Evolutionary conservation across 352 stramenopile species (phyloP).

Genomic region (Blastocystis sp.): DNA sequence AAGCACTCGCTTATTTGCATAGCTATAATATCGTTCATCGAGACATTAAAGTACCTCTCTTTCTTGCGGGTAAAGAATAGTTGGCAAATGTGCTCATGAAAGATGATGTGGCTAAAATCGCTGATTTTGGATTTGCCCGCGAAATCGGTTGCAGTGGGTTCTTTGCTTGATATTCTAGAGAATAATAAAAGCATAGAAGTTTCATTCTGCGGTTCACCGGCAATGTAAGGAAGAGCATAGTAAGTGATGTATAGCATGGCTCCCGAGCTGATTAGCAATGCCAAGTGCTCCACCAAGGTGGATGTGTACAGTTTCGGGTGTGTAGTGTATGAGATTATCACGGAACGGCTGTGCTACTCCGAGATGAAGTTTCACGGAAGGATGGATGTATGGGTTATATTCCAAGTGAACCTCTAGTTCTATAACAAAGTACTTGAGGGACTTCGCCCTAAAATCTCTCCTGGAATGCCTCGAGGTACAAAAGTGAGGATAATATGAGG

Average conservation of each 20-base stretch:
- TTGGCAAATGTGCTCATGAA: slow-evolving; percentile 64
- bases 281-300: slow-evolving; percentile 47
- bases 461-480: slow-evolving; percentile 25
- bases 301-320: slow-evolving; percentile 60
- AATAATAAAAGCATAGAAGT: slow-evolving; percentile 60
- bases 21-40: slow-evolving; percentile 69
- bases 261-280: slow-evolving; percentile 51
- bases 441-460: not conserved
- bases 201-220: slow-evolving; percentile 44
- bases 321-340: slow-evolving; percentile 58
- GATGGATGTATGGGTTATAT: not conserved
- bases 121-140: slow-evolving; percentile 21
- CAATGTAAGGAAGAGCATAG: not conserved
- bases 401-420: not conserved
- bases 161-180: not conserved
- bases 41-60: slow-evolving; percentile 67
- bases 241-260: slow-evolving; percentile 33
- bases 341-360: slow-evolving; percentile 20
- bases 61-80: not conserved
- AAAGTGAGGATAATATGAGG: not conserved
- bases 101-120: slow-evolving; percentile 68
- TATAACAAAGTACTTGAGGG: slow-evolving; percentile 18
- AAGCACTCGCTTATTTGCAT: slow-evolving; percentile 70
- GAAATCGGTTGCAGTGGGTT: slow-evolving; percentile 2
- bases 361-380: not conserved